Evolutionary conservation across 2,329 filamentous ascomycete genomes (phyloP).

Genomic region (Microdochium paspali): DNA sequence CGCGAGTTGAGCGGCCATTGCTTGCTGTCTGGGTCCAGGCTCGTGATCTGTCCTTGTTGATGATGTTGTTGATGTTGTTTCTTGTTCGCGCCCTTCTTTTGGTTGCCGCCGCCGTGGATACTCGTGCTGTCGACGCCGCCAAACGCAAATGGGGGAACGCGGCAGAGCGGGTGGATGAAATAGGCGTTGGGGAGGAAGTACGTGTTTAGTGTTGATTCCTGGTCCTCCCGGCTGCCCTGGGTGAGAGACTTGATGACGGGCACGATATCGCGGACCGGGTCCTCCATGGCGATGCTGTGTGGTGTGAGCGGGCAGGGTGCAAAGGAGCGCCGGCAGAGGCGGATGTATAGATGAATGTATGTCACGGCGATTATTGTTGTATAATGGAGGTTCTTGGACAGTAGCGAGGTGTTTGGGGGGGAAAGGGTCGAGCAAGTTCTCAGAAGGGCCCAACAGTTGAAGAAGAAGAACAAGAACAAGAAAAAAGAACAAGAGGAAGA

Average conservation of each 20-base stretch:
- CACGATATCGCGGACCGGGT: slow-evolving; percentile 47
- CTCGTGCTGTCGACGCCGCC: slow-evolving; percentile 16
- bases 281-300: slow-evolving; percentile 10
- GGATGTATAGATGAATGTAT: too few species aligned
- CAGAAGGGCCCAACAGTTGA: too few species aligned
- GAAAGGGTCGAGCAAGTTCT: too few species aligned
- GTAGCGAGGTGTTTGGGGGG: too few species aligned
- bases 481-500: too few species aligned
- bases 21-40: slow-evolving; percentile 28
- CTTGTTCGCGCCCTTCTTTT: too few species aligned
- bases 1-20: slow-evolving; percentile 45
- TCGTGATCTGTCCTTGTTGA: neutral
- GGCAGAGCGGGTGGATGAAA: slow-evolving; percentile 73
- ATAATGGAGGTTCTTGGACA: too few species aligned
- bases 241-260: slow-evolving; percentile 59
- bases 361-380: too few species aligned
- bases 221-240: slow-evolving; percentile 55
- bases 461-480: too few species aligned
- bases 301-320: neutral
- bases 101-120: too few species aligned
- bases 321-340: too few species aligned
- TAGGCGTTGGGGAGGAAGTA: slow-evolving; percentile 66
- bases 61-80: too few species aligned
- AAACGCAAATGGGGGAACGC: slow-evolving; percentile 45
- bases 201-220: slow-evolving; percentile 54